Base-by-base conservation (phyloP, 805 yeast genomes). In the Yarrowia divulgata region DNA sequence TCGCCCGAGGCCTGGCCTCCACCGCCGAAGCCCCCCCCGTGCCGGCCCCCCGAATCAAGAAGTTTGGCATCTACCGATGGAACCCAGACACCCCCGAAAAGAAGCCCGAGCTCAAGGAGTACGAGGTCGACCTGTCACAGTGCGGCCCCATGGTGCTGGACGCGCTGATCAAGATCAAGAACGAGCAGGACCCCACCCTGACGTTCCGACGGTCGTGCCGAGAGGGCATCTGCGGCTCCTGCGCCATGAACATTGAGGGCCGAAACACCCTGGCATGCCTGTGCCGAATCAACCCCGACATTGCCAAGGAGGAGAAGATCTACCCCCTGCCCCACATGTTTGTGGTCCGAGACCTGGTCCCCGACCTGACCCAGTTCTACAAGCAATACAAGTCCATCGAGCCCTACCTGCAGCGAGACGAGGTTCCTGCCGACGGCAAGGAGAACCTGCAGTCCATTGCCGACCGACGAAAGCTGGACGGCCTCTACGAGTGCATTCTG, bases 201-300 rank as follows among this genome's bases (percentile, higher is more conserved):
- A 95, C 99, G 6, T 91, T 95, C 82, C 89, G 99, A 84, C 89
- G 99, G 82, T 93, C 98, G 54, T 95, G 99, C 84, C 92, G 99
- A 84, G 99, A 95, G 83, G 99, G 99, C 76, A 95, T 95, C 74
- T 95, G 99, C 84, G 99, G 99, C 69, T 94, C 98, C 8, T 95
- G 99, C 84, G 99, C 99, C 74, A 95, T 95, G 99, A 95, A 95
- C 85, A 95, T 95, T 80, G 97, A 97, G 73, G 99, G 99, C 74
- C 86, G 90, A 80, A 95, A 95, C 86, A 95, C 99, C 40, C 85
- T 95, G 75, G 99, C 99, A 45, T 95, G 99, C 83, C 83, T 95
- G 74, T 93, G 98, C 84, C 89, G 91, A 80, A 93, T 95, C 77
- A 97, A 95, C 79, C 86, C 87, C 75, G 90, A 93, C 80, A 81